Conservation (phyloP, 2,329 filamentous ascomycete species). For the Penicillium brevicompactum region DNA sequence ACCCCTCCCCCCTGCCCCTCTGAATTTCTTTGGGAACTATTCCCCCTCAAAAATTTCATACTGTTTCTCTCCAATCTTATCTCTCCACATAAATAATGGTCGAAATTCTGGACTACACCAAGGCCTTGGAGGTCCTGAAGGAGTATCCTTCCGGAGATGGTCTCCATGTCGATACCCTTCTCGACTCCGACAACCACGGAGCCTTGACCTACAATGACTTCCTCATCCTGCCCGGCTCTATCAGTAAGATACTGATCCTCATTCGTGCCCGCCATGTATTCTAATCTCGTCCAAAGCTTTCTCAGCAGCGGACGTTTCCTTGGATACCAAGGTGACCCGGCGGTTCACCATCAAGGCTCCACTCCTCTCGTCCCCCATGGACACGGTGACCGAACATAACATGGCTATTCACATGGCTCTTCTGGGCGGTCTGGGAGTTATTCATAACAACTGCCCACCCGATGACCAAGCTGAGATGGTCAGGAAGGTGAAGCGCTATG, state of each 20-base stretch:
- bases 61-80: neutral
- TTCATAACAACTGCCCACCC: constrained; percentile 99
- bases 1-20: neutral
- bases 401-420: constrained; percentile 91
- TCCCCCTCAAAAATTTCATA: too few species aligned
- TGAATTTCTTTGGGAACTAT: neutral
- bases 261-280: too few species aligned
- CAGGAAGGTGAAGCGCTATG: constrained; percentile 96
- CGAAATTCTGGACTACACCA: constrained; percentile 70
- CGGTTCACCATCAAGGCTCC: constrained; percentile 94
- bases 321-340: constrained; percentile 93
- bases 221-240: constrained; percentile 93
- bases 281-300: constrained; percentile 60
- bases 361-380: constrained; percentile 97
- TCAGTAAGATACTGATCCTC: constrained; percentile 58
- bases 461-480: constrained; percentile 99
- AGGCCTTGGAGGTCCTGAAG: constrained; percentile 77
- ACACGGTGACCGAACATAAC: constrained; percentile 98
- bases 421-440: constrained; percentile 68
- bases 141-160: constrained; percentile 82
- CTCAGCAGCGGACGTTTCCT: constrained; percentile 80
- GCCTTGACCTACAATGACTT: constrained; percentile 99
- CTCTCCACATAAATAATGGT: constrained; percentile 36
- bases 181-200: constrained; percentile 88
- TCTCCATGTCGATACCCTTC: constrained; percentile 79